Evolutionary conservation across 805 yeast species (phyloP), one percentile per base, ranked within the genome.

Genomic region (Sungouiozyma ichnusensis): DNA sequence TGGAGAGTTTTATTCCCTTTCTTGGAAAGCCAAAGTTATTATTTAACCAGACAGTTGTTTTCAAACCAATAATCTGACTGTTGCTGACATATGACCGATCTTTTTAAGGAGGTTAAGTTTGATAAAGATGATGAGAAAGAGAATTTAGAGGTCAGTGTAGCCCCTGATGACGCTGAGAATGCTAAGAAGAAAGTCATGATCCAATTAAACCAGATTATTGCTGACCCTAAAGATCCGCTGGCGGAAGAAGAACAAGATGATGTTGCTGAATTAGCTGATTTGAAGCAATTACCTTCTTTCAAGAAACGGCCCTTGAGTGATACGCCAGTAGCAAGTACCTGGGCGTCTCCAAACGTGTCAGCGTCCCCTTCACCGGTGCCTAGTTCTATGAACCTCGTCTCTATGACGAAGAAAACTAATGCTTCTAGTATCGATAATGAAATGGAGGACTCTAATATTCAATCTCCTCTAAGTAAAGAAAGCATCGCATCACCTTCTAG

Each of bases 231-330:
- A 11, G 29, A 11, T 24, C 6, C 29, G 6, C 6, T 11, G 29
- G 29, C 6, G 29, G 29, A 11, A 24, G 29, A 24, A 24, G 29
- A 24, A 11, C 33, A 48, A 3, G 46, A 40, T 7, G 36, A 42
- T 4, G 45, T 41, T 8, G 42, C 40, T 16, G 39, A 39, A 11
- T 33, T 33, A 16, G 41, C 34, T 15, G 44, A 38, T 15, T 42
- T 41, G 19, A 33, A 27, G 3, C 36, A 39, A 11, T 49, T 58
- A 9, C 82, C 84, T 0, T 77, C 67, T 43, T 82, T 82, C 62
- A 77, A 81, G 54, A 78, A 75, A 58, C 66, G 87, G 37, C 92
- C 92, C 0, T 63, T 77, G 41, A 78, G 81, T 35, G 92, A 82
- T 53, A 82, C 92, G 0, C 92, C 92, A 0, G 70, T 79, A 1